These are phyloP conservation scores for Biscogniauxia marginata DNA, from an alignment of 2,329 filamentous ascomycete species.

Conservation along the genomic window DNA sequence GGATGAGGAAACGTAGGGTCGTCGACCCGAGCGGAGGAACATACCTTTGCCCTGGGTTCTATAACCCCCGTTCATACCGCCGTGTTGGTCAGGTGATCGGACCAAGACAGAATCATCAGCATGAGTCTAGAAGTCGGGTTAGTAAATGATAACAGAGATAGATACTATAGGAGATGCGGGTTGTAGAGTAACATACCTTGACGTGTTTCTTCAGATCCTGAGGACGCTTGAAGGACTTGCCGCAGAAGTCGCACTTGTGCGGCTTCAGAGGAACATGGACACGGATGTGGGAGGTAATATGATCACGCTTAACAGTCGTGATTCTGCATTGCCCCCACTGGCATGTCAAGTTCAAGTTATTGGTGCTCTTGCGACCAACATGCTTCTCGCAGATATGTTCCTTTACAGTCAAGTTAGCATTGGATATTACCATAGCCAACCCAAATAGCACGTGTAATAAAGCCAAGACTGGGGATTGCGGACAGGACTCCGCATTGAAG, in stretches of 20 bases:
- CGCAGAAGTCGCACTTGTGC: conserved; percentile 98
- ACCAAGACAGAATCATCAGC: conserved; percentile 85
- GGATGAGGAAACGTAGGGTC: conserved; percentile 30
- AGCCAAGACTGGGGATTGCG: not conserved
- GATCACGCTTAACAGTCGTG: conserved; percentile 96
- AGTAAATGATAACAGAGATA: not conserved
- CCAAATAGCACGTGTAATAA: not conserved
- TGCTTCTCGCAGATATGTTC: conserved; percentile 98
- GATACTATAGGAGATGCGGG: not conserved
- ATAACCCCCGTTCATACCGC: conserved; percentile 49
- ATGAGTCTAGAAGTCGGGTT: conserved; percentile 61
- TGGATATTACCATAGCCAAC: not conserved
- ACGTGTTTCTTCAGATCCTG: conserved; percentile 99
- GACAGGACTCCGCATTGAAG: not conserved
- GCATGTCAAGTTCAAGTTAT: conserved; percentile 96
- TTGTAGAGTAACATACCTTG: conserved; percentile 54
- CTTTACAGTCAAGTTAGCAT: conserved; percentile 43
- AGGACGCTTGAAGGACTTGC: conserved; percentile 97
- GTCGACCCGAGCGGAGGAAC: conserved; percentile 29
- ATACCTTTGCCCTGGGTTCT: conserved; percentile 55
- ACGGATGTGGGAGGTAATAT: conserved; percentile 98
- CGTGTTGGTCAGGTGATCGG: conserved; percentile 49
- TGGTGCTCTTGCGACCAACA: conserved; percentile 97
- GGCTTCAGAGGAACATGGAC: conserved; percentile 99
- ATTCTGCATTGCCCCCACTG: conserved; percentile 96